Evolutionary conservation across 148 eudicot species (phyloP), one percentile per base, ranked within the genome.

Genomic region (Camellia lanceoleosa): DNA sequence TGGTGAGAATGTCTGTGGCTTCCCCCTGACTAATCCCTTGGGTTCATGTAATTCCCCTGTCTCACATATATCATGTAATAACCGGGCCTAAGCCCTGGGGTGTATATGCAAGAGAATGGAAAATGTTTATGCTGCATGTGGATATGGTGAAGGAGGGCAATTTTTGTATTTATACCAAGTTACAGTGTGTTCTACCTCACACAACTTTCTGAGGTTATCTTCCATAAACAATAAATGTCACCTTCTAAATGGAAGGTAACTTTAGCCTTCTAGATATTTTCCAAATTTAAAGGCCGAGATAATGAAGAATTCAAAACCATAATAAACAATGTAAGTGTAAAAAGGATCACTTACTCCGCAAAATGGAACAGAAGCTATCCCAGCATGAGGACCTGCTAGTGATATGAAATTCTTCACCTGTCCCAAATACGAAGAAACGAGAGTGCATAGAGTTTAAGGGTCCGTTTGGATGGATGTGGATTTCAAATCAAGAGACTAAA

Each of bases 311-410:
- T 16, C 54, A 77, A 38, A 19, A 5, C 11, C 3, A 51, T 46
- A 20, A 55, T 8, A 14, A 56, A 2, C 41, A 55, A 54, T 7
- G n/a, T 6, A 59, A 69, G 16, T 14, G 16, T 51, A 30, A 4
- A 65, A 71, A 10, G 43, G 20, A 61, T 67, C 43, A 85, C 88
- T 86, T 82, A 91, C 94, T 66, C 85, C 85, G 79, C 94, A 91
- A n/a, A 87, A 84, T 30, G 94, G 94, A 66, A 88, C 42, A 66
- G 94, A 81, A 51, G 91, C 92, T 64, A 85, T 85, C 51, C 94
- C 94, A 15, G 94, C 94, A 79, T 89, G 94, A 79, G 92, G 92
- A 82, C 94, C 94, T 56, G 89, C 94, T 51, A 91, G 68, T 58
- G 92, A 88, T 82, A 91, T 85, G 66, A 86, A 85, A 78, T 89